Base-by-base conservation (phyloP, 2,329 filamentous ascomycete species). In the Pyricularia grisea region DNA sequence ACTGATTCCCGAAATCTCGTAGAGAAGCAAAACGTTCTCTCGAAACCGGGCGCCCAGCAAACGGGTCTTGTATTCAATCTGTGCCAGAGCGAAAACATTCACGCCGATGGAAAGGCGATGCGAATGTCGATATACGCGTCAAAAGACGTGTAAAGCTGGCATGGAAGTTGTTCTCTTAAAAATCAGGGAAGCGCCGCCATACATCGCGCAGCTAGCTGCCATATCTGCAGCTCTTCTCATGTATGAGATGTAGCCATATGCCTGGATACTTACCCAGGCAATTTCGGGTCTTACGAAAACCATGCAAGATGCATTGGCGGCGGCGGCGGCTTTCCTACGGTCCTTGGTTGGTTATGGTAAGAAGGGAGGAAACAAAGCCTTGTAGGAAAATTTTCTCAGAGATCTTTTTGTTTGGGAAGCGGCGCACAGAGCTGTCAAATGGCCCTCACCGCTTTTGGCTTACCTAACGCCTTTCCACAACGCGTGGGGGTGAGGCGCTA, bases 1-100 rank as follows among this genome's bases (percentile, higher is more conserved):
- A 73, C 75, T 76, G 75, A 76, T 76, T 76, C 75, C 75, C 74
- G 70, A 70, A 71, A 67, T 72, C 69, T 76, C 75, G 70, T 69
- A 14, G 71, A 74, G 72, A 72, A 69, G 70, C 75, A 75, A 75
- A 73, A 76, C 73, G 75, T 71, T 71, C 73, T 74, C 71, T 75
- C 72, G 67, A 73, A 72, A 70, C 70, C 73, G 74, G 75, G 75
- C 72, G 75, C 75, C 75, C 75, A 76, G 75, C 73, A 68, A 75
- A 75, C 75, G 75, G 75, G 74, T 75, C 67, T 69, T 64, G 31
- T 67, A 66, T 67, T 73, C 68, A 55, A 69, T 74, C 72, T 74
- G 30, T 72, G 73, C 73, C 74, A 74, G 72, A 71, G 70, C 69
- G 70, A 74, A 72, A 74, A 73, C 73, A 73, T 70, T 67, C 71